Evolutionary conservation across 306 rosid species (phyloP), one percentile per base, ranked within the genome.

Genomic region (Carpinus fangiana): DNA sequence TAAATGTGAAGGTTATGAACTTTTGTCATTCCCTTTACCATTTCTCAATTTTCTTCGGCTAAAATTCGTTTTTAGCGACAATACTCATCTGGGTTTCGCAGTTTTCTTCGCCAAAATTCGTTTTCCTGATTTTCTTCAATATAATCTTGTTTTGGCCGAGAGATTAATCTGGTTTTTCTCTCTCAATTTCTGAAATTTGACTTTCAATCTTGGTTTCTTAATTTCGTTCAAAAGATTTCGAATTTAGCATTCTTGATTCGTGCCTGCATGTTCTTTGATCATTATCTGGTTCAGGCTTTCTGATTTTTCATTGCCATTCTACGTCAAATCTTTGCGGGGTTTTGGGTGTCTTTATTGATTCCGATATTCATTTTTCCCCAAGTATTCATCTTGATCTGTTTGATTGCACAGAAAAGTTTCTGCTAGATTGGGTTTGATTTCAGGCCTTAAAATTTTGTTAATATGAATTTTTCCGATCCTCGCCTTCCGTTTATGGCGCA

Each of bases 391-490:
- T 31, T 80, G 51, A 50, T 80, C 51, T 76, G 80, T 47, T 73
- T 85, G 76, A 53, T 66, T 26, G 66, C 68, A 4, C 62, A 23
- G 72, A 48, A 20, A 59, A 75, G 48, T 59, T 23, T 69, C 13
- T 13, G 59, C 48, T 84, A 75, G 61, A 78, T 56, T 47, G 73
- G 53, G 73, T 43, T 54, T 8, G 46, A 61, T 80, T 73, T 61
- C 47, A 56, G 38, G 61, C 60, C 73, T 11, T 55, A 67, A 64
- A 64, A 75, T 59, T 53, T 76, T 67, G 20, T 2, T 78, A 34
- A 84, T 4, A 88, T 92, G 98, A 84, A 76, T 89, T 90, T 82
- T 81, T 38, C 90, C 36, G 91, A 95, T 79, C 73, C 85, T 48
- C 80, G 79, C 50, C 77, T 85, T 59, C 80, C 80, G 28, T 85